Conservation (phyloP, 2,329 filamentous ascomycete species). For the Pezizomycotina sp. region DNA sequence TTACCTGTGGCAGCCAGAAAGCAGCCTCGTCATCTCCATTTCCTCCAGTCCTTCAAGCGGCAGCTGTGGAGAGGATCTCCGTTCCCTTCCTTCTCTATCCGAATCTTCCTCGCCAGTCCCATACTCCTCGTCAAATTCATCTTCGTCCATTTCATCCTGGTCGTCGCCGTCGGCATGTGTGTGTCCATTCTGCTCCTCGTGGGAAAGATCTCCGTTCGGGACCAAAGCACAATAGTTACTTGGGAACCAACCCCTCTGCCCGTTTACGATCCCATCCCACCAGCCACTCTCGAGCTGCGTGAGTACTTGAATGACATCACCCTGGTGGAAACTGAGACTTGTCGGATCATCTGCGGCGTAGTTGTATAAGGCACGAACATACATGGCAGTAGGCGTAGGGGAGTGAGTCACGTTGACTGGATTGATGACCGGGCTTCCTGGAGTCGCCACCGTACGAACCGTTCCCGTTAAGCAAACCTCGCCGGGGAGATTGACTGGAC, state of each 20-base stretch:
- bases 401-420: slow-evolving; percentile 14
- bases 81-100: slow-evolving; percentile 34
- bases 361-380: slow-evolving; percentile 90
- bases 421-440: slow-evolving; percentile 17
- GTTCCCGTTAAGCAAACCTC: slow-evolving; percentile 39
- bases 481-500: slow-evolving; percentile 11
- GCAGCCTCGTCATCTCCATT: slow-evolving; percentile 60
- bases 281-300: slow-evolving; percentile 95
- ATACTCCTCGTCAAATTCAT: slow-evolving; percentile 50
- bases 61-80: slow-evolving; percentile 32
- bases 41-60: slow-evolving; percentile 50
- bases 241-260: slow-evolving; percentile 93
- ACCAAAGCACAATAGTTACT: slow-evolving; percentile 96
- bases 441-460: slow-evolving; percentile 7
- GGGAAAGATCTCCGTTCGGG: slow-evolving; percentile 54
- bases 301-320: slow-evolving; percentile 95
- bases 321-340: slow-evolving; percentile 88
- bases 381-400: slow-evolving; percentile 51
- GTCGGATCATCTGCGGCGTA: slow-evolving; percentile 96
- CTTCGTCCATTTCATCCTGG: slow-evolving; percentile 48
- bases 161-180: slow-evolving; percentile 48
- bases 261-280: slow-evolving; percentile 98
- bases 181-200: slow-evolving; percentile 43
- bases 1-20: slow-evolving; percentile 97
- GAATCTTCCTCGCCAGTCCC: slow-evolving; percentile 36